phyloP scores from a whole-genome alignment of 1,284 basidiomycete genomes.

The Agroathelia rolfsii region DNA sequence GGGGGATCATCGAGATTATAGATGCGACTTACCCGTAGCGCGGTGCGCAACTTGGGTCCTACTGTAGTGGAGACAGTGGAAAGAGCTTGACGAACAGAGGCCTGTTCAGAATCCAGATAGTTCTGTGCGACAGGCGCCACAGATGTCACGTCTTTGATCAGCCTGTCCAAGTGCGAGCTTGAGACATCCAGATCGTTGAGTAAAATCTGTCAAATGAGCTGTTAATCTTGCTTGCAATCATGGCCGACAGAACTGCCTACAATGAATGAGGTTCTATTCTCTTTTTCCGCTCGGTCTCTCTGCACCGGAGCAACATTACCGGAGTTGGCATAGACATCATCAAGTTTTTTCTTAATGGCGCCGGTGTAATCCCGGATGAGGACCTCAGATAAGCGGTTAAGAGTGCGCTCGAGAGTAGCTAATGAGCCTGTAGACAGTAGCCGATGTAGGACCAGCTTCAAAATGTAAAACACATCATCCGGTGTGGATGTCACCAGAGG shows the following conservation, averaged over 20 bases:
- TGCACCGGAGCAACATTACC: constrained; percentile 33
- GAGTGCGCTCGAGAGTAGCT: constrained; percentile 44
- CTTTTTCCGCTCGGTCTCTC: constrained; percentile 68
- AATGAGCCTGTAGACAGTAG: constrained; percentile 68
- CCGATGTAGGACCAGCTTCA: constrained; percentile 74
- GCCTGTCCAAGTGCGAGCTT: constrained; percentile 74
- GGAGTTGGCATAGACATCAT: constrained; percentile 68
- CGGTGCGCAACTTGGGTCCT: constrained; percentile 57
- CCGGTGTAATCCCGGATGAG: constrained; percentile 76
- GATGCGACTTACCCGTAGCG: constrained; percentile 48
- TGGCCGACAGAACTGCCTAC: constrained; percentile 42
- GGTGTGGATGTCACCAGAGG: constrained; percentile 65
- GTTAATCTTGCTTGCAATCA: too few relatives aligned
- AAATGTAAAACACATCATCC: constrained; percentile 90
- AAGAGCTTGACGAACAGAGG: constrained; percentile 35
- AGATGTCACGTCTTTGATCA: constrained; percentile 60
- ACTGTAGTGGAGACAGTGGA: constrained; percentile 43
- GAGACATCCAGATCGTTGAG: constrained; percentile 88
- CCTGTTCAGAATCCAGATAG: constrained; percentile 56
- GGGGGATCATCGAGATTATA: constrained; percentile 9
- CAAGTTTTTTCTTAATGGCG: constrained; percentile 74
- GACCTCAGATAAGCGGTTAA: constrained; percentile 56
- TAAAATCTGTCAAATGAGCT: constrained; percentile 44
- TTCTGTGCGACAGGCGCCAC: constrained; percentile 54
- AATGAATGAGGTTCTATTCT: constrained; percentile 70